These are phyloP conservation scores for Nannochloris sp. DNA, from an alignment of 139 green algal species.

Conservation along the genomic window DNA sequence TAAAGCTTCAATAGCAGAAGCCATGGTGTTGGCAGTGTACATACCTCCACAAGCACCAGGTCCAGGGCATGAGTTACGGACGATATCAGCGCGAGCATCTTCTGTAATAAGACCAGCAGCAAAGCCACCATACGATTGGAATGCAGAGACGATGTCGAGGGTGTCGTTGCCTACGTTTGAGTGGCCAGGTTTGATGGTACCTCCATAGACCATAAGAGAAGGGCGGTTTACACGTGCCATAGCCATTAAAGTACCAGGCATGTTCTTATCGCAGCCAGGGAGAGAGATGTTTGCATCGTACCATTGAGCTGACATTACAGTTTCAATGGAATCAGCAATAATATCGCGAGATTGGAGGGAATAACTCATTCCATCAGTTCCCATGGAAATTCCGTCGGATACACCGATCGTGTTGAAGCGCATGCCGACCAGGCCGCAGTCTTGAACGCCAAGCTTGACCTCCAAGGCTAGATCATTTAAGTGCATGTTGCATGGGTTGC, in stretches of 20 bases:
- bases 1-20: constrained; percentile 89
- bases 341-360: constrained; percentile 80
- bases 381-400: constrained; percentile 96
- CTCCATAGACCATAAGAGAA: constrained; percentile 96
- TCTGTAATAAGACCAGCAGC: constrained; percentile 77
- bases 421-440: constrained; percentile 81
- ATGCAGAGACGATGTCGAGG: constrained; percentile 94
- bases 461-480: constrained; percentile 85
- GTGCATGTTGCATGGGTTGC: constrained; percentile 99
- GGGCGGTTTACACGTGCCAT: constrained; percentile 94
- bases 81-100: constrained; percentile 78
- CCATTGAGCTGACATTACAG: constrained; percentile 93
- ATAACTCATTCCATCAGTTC: constrained; percentile 97
- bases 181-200: constrained; percentile 89
- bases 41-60: constrained; percentile 79
- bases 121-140: constrained; percentile 89
- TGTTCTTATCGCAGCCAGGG: constrained; percentile 97
- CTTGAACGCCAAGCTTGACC: constrained; percentile 86
- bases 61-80: constrained; percentile 87
- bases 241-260: constrained; percentile 94
- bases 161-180: constrained; percentile 31
- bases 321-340: constrained; percentile 96
- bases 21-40: constrained; percentile 99
- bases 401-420: constrained; percentile 93
- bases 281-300: constrained; percentile 89